Evolutionary conservation across 108 stramenopile species (phyloP).

Genomic region (Parietichytrium sp.): DNA sequence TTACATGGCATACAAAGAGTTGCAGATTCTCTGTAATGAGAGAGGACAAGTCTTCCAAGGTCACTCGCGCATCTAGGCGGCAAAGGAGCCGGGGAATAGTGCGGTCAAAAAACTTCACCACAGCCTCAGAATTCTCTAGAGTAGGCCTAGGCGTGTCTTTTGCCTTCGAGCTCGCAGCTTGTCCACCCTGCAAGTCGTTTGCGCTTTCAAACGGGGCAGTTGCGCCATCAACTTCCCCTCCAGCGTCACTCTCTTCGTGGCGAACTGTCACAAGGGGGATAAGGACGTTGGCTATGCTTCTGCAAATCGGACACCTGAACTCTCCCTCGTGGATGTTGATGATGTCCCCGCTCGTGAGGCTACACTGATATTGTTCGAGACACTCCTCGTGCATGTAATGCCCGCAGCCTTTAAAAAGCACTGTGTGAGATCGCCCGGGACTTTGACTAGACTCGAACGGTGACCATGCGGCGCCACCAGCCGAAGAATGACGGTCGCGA

Average conservation of each 20-base stretch:
- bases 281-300: slow-evolving; percentile 19
- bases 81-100: too few species aligned
- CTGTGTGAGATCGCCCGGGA: neutral
- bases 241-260: neutral
- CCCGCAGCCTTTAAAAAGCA: neutral
- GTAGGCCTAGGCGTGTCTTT: too few species aligned
- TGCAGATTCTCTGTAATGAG: too few species aligned
- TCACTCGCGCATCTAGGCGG: too few species aligned
- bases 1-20: too few species aligned
- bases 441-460: neutral
- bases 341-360: neutral
- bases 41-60: too few species aligned
- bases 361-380: neutral
- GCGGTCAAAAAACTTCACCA: too few species aligned
- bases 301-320: slow-evolving; percentile 18
- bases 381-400: neutral
- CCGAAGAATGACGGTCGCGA: neutral
- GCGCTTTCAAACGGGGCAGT: too few species aligned
- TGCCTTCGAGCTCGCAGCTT: too few species aligned
- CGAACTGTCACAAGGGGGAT: neutral
- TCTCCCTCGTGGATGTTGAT: neutral
- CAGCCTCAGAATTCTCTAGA: too few species aligned
- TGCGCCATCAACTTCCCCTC: too few species aligned
- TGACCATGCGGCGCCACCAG: neutral
- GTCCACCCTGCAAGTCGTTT: too few species aligned